Base-by-base conservation (phyloP, 345 rosid genomes). In the Sonneratia caseolaris region DNA sequence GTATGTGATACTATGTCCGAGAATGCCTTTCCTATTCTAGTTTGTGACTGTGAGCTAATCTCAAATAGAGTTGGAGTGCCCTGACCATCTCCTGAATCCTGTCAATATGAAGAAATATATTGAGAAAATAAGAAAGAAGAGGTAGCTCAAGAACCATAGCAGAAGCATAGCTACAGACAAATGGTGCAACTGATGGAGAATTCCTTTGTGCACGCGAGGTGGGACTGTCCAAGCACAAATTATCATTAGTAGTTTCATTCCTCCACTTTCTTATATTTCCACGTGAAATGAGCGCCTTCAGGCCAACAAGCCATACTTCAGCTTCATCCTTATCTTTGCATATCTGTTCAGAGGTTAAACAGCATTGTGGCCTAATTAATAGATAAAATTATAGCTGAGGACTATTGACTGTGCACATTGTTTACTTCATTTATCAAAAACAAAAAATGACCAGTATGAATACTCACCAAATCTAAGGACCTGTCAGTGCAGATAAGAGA, bases 241-340 rank as follows among this genome's bases (percentile, higher is more conserved):
- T 76, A 69, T 84, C 89, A 72, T 80, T 82, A 77, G 71, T 82
- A 48, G 81, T 72, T 40, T 82, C 89, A 66, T 64, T 80, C 81
- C 80, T 85, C 90, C 92, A 87, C 79, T 84, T 89, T 42, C 77
- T 74, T 51, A 70, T 65, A 75, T 77, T 80, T 66, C 79, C 81
- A 45, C 79, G 81, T 71, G 85, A 71, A 61, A 84, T 86, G 77
- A 91, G 74, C 61, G 92, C 89, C 81, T 91, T 88, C 59, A 93
- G 86, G 76, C 94, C 96, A 70, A 82, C 88, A 75, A 93, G 87
- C 98, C 97, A 89, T 76, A 91, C 86, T 80, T 93, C 98, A 74
- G 97, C 97, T 86, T 93, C 98, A 73, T 91, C 97, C 81, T 89
- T 93, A 86, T 91, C 97, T 81, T 93, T 93, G 73, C 98, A 91